Base-by-base conservation (phyloP, 2,329 filamentous ascomycete species). In the Piedraia hortae region DNA sequence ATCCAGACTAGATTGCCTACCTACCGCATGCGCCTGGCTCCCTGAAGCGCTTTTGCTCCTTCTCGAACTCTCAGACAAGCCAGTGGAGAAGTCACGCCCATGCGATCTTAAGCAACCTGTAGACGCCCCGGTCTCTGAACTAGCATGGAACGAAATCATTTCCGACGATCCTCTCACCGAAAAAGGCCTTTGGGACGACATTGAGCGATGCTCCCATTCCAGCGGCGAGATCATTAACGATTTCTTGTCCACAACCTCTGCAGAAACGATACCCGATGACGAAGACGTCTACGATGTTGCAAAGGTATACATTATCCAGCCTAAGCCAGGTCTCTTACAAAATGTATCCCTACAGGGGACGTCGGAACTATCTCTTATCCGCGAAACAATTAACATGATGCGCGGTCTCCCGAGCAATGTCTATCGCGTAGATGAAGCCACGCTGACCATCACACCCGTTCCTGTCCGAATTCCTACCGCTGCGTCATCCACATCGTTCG, bases 301-400 rank as follows among this genome's bases (percentile, higher is more conserved):
- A 2, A 36, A 41, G 12, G 20, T 30, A 6, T 29, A 37, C 26
- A 21, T 53, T n/a, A 21, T 39, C 2, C 24, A 35, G 5, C 30
- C 34, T 1, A 32, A 48, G 7, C 24, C 24, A 4, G 25, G 26
- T 4, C 19, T 24, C 1, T 28, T 58, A 8, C 29, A 49, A 4
- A 31, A 41, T n/a, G 17, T 10, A 11, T n/a, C 9, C n/a, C 11
- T 10, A 10, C 8, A 19, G 16, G 13, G 9, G 6, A 50, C 82
- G 4, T 61, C 70, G 0, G 80, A 90, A 39, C 50, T 72, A 1
- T 65, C 80, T 30, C 51, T 67, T 6, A 48, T 80, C 12, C 62
- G 77, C 21, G 78, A 93, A 37, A 60, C 64, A 0, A 50, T 91
- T 1, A 82, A 75, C 35, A 88, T 91, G 74, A 56, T 93, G 0